Conservation (phyloP, 306 rosid genomes). For the Dalbergia cochinchinensis region DNA sequence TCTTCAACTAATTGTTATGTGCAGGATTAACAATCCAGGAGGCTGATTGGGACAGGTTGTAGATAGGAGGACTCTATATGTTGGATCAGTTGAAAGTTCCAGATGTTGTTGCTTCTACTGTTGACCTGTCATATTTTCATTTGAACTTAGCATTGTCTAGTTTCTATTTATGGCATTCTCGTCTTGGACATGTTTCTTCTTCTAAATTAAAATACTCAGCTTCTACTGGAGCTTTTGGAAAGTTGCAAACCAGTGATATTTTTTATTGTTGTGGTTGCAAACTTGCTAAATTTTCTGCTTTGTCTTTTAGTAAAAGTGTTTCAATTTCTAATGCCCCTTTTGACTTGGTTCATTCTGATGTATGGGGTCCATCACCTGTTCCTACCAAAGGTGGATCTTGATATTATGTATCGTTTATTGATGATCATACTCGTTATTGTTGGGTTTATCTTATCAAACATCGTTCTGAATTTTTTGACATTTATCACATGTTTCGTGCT, state of each 20-base stretch:
- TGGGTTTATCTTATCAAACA: constrained; percentile 2
- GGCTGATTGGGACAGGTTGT: not conserved
- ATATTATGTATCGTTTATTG: not conserved
- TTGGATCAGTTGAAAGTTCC: not conserved
- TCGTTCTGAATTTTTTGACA: not conserved
- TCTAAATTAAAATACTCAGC: not conserved
- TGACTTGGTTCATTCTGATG: no score
- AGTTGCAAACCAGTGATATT: not conserved
- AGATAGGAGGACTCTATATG: not conserved
- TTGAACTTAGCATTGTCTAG: not conserved
- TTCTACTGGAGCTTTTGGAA: not conserved
- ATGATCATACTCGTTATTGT: not conserved
- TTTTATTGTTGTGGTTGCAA: not conserved
- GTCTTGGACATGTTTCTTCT: not conserved
- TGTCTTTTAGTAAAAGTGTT: no score
- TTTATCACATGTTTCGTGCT: not conserved
- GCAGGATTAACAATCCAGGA: not conserved
- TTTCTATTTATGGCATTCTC: not conserved
- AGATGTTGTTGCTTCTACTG: not conserved
- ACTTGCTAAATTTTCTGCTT: not conserved
- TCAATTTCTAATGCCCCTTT: no score
- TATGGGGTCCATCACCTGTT: no score
- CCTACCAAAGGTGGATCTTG: not conserved
- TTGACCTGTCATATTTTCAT: not conserved
- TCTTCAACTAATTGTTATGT: not conserved